Evolutionary conservation across 768 basidiomycete genomes (phyloP).

Genomic region (Tremella yokohamensis): DNA sequence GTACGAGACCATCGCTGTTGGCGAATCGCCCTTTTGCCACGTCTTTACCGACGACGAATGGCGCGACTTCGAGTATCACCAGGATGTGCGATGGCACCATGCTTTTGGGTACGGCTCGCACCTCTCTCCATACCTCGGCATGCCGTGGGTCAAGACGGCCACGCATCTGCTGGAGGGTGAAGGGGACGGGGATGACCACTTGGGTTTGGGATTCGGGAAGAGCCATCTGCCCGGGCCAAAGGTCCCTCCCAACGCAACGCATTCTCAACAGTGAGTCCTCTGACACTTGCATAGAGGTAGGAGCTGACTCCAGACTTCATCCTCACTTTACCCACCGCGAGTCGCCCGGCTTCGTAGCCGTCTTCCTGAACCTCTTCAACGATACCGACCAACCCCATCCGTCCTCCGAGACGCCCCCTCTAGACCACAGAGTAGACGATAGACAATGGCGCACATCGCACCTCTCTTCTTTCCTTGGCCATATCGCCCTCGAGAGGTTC

Average conservation of each 20-base stretch:
- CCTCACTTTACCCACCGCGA: constrained; percentile 54
- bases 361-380: constrained; percentile 53
- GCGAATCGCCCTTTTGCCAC: constrained; percentile 47
- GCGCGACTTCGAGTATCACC: constrained; percentile 50
- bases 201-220: not conserved
- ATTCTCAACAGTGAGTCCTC: constrained; percentile 49
- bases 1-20: constrained; percentile 50
- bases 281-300: not conserved
- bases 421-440: constrained; percentile 36
- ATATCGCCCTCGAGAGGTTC: constrained; percentile 52
- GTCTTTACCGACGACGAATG: constrained; percentile 52
- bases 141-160: constrained; percentile 51
- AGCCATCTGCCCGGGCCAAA: constrained; percentile 47
- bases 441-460: constrained; percentile 52
- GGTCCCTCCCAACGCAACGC: constrained; percentile 52
- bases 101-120: constrained; percentile 51
- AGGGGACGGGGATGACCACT: constrained; percentile 33
- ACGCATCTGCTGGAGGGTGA: constrained; percentile 47
- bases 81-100: constrained; percentile 50
- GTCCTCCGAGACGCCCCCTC: constrained; percentile 34
- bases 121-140: constrained; percentile 51
- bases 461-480: constrained; percentile 53
- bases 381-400: constrained; percentile 30
- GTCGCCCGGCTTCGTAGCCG: constrained; percentile 52
- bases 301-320: constrained; percentile 38